Base-by-base conservation (phyloP, 2,329 filamentous ascomycete species). In the Fusarium sp. region DNA sequence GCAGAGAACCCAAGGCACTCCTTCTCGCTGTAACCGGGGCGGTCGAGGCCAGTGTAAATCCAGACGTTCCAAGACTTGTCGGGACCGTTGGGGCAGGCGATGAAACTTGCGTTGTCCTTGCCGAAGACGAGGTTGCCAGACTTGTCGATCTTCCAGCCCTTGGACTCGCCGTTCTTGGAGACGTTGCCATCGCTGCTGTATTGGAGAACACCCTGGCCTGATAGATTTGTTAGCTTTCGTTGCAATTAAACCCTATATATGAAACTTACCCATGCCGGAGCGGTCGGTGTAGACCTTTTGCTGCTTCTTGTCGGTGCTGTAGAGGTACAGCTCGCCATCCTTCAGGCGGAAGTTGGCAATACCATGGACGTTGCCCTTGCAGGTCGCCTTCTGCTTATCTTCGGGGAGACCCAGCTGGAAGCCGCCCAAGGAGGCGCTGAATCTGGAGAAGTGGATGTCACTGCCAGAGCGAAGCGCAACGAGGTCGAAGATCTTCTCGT, bases 221-320 rank as follows among this genome's bases (percentile, higher is more conserved):
- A 56, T 19, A 4, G n/a, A n/a, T 11, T 3, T 11, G 7, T 50
- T 32, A 54, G 19, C 13, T 35, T 7, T 7, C 6, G 13, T 5
- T 8, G 0, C 7, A 4, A 14, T 1, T 2, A 4, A 7, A 5
- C 6, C 10, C 7, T 0, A 11, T 2, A 9, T 4, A 3, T 13
- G 11, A 13, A 67, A 25, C 81, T 41, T 82, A 82, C 84, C 86
- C 85, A 88, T 88, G 71, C 85, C 86, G 25, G 85, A 87, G 43
- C 83, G 84, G 75, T 89, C 86, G 35, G 82, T 83, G 65, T 75
- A 88, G 56, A 86, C 59, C 70, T 83, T 76, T 79, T 89, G 87
- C 15, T 59, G 55, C 15, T 78, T 76, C 35, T 73, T 78, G 6
- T 76, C 78, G 19, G 71, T 69, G 33, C 80, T 68, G 66, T 81